Conservation (phyloP, 345 rosid species). For the Cardamine occulta region DNA sequence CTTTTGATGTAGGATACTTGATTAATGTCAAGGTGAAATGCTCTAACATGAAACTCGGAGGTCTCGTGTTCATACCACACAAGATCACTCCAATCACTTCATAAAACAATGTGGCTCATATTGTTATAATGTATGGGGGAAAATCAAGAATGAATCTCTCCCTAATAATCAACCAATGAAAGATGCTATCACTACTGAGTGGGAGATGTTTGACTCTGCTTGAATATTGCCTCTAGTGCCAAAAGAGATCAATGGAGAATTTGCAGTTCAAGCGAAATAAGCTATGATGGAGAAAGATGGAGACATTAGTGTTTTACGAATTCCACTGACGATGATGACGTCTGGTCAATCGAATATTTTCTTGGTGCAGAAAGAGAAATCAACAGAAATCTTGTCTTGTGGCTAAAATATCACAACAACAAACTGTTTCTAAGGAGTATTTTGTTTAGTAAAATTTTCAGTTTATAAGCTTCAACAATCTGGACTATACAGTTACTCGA, state of each 20-base stretch:
- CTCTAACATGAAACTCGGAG: slow-evolving; percentile 55
- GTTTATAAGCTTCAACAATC: too few species aligned
- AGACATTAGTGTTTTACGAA: too few species aligned
- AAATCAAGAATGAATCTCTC: slow-evolving; percentile 34
- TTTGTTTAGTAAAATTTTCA: too few species aligned
- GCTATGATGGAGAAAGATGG: too few species aligned
- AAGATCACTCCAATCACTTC: slow-evolving; percentile 53
- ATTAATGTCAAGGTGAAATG: slow-evolving; percentile 59
- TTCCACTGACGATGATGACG: too few species aligned
- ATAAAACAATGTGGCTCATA: slow-evolving; percentile 69
- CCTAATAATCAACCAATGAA: slow-evolving; percentile 38
- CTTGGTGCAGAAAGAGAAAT: too few species aligned
- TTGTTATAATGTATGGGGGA: slow-evolving; percentile 54
- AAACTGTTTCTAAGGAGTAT: too few species aligned
- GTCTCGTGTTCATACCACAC: slow-evolving; percentile 59
- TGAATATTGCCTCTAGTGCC: slow-evolving; percentile 34
- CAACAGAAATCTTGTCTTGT: too few species aligned
- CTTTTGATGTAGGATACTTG: slow-evolving; percentile 72
- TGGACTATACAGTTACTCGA: too few species aligned
- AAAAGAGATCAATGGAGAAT: slow-evolving; percentile 31
- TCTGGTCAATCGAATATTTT: too few species aligned
- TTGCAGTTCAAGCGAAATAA: too few species aligned
- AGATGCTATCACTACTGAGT: slow-evolving; percentile 30
- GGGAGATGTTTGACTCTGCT: slow-evolving; percentile 43
- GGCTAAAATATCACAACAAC: too few species aligned